Percentiles rank a stretch among this genome's conserved stretches.
These are phyloP conservation scores for Physaria fendleri DNA, from an alignment of 345 rosid species.

Conservation along the genomic window DNA sequence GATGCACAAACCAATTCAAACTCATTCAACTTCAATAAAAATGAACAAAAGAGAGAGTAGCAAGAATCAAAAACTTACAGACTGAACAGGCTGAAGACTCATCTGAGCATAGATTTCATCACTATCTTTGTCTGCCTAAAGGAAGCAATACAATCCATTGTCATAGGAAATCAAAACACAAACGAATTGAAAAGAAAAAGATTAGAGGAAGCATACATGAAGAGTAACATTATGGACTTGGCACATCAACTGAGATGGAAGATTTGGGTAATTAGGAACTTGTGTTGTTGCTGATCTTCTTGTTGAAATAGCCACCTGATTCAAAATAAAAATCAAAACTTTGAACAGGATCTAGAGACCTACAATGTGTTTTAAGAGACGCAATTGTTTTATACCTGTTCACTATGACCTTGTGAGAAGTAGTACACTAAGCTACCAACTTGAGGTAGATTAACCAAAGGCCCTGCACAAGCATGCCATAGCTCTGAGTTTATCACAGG, in stretches of 20 bases:
- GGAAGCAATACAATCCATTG: neutral
- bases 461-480: constrained; percentile 99
- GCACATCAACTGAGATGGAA: constrained; percentile 89
- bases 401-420: constrained; percentile 98
- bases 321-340: neutral
- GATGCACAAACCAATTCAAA: neutral
- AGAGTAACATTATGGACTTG: constrained; percentile 91
- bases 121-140: constrained; percentile 87
- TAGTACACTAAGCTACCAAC: constrained; percentile 90
- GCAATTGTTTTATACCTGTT: constrained; percentile 65
- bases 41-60: neutral
- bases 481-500: constrained; percentile 70
- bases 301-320: constrained; percentile 87
- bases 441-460: constrained; percentile 89
- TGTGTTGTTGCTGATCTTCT: constrained; percentile 81
- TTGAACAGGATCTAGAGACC: neutral
- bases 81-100: constrained; percentile 90
- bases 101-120: constrained; percentile 96
- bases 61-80: constrained; percentile 41
- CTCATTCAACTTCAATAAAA: neutral
- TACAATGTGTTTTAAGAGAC: neutral
- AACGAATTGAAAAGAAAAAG: neutral
- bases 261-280: constrained; percentile 94
- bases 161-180: neutral
- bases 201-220: constrained; percentile 80